A percentile compares a stretch with the other conserved stretches of the same genome.
Evolutionary conservation across 225 moss, liverwort and hornwort genomes (phyloP).

Genomic region (Sphagnum tenellum): DNA sequence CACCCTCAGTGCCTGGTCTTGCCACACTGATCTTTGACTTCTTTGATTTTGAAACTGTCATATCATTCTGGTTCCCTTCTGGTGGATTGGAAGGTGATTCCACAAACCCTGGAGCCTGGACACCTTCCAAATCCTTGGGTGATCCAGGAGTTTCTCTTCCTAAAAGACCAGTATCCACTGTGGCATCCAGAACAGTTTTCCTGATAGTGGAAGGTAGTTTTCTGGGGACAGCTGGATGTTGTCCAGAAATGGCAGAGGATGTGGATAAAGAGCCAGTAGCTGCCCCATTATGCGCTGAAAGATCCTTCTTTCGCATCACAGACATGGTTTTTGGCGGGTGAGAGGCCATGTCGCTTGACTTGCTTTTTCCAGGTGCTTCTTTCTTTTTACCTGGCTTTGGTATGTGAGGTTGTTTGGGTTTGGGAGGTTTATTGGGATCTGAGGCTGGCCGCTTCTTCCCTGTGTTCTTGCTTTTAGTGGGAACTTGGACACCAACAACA

Average conservation of each 20-base stretch:
- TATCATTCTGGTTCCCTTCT: no score
- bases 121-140: no score
- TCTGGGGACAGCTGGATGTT: neutral
- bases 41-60: slow-evolving; percentile 2
- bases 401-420: slow-evolving; percentile 55
- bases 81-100: no score
- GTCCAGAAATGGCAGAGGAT: neutral
- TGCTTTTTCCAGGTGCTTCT: slow-evolving; percentile 7
- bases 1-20: slow-evolving; percentile 6
- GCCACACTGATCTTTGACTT: slow-evolving; percentile 13
- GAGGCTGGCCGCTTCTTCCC: slow-evolving; percentile 53
- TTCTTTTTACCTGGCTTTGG: slow-evolving; percentile 43
- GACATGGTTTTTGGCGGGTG: slow-evolving; percentile 5
- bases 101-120: no score
- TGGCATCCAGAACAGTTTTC: slow-evolving; percentile 1
- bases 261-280: slow-evolving; percentile 11
- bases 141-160: neutral
- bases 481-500: slow-evolving; percentile 39
- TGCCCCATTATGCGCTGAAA: slow-evolving; percentile 5
- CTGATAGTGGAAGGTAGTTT: neutral
- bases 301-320: slow-evolving; percentile 6
- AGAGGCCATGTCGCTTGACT: neutral
- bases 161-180: slow-evolving; percentile 21
- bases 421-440: slow-evolving; percentile 56
- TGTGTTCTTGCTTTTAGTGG: slow-evolving; percentile 33